Conservation (phyloP, 78 protist genomes). For the Dictyostelium firmibasis region DNA sequence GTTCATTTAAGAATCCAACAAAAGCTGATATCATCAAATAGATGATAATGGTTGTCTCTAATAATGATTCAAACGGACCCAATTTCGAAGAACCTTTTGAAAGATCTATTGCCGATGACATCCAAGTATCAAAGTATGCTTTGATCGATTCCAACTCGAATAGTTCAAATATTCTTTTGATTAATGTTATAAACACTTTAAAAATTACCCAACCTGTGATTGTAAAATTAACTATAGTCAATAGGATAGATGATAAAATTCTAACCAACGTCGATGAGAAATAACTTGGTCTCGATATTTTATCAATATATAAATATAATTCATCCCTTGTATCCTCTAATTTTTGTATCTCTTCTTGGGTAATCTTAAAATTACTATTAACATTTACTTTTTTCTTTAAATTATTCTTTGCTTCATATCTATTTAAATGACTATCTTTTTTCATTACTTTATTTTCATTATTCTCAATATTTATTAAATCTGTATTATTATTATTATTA, state of each 20-base stretch:
- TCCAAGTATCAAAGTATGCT: not conserved
- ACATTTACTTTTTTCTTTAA: not conserved
- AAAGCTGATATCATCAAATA: slow-evolving; percentile 68
- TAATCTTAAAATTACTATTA: not conserved
- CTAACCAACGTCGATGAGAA: not conserved
- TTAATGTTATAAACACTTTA: slow-evolving; percentile 10
- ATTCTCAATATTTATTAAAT: not conserved
- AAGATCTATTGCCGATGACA: slow-evolving; percentile 18
- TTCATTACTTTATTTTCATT: not conserved
- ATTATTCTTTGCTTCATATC: not conserved
- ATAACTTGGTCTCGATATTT: slow-evolving; percentile 2
- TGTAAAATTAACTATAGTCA: slow-evolving; percentile 37
- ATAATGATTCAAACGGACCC: slow-evolving; percentile 56
- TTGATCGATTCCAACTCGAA: not conserved
- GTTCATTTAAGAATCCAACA: slow-evolving; percentile 45
- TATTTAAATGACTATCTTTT: not conserved
- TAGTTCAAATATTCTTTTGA: slow-evolving; percentile 11
- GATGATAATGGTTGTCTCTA: slow-evolving; percentile 61
- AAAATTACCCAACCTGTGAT: slow-evolving; percentile 56
- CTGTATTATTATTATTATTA: too few species aligned
- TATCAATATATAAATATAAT: not conserved
- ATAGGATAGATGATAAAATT: slow-evolving; percentile 5
- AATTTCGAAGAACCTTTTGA: not conserved
- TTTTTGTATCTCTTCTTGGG: not conserved
- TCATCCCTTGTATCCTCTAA: slow-evolving; percentile 2